Evolutionary conservation across 768 basidiomycete species (phyloP).

Genomic region (Vararia minispora): DNA sequence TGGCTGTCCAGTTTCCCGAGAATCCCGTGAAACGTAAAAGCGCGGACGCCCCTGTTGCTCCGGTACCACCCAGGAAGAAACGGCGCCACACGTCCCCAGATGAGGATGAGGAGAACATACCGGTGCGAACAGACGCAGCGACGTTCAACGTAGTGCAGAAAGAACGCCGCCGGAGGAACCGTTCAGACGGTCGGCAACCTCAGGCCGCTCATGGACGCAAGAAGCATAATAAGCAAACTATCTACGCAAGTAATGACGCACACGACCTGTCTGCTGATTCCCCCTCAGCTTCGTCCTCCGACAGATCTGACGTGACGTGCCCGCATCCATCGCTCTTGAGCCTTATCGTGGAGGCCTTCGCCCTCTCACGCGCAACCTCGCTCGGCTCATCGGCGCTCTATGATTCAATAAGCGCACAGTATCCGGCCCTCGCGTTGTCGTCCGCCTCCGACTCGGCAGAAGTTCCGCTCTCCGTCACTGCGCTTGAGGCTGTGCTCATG

Average conservation of each 20-base stretch:
- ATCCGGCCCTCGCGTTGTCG: conserved; percentile 1
- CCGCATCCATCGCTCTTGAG: conserved; percentile 10
- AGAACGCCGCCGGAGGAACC: conserved; percentile 7
- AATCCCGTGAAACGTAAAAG: not conserved
- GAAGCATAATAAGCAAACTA: too few relatives aligned
- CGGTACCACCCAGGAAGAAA: too few relatives aligned
- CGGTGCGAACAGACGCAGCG: too few relatives aligned
- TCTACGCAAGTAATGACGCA: too few relatives aligned
- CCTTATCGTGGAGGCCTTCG: conserved; percentile 10
- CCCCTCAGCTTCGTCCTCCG: conserved; percentile 1
- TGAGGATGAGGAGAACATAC: not conserved
- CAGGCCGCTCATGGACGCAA: conserved; percentile 5
- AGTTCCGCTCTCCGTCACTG: too few relatives aligned
- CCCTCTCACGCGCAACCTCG: conserved; percentile 13
- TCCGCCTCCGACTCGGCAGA: too few relatives aligned
- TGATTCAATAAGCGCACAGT: not conserved
- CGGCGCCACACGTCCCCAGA: not conserved
- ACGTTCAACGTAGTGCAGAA: too few relatives aligned
- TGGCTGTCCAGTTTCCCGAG: too few relatives aligned
- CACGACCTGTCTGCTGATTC: not conserved
- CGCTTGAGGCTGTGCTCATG: conserved; percentile 1
- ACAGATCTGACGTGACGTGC: not conserved
- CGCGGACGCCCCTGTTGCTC: too few relatives aligned
- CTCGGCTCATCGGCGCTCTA: conserved; percentile 3
- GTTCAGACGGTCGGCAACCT: conserved; percentile 2